These are phyloP conservation scores for Solanum sejunctum DNA, from an alignment of 257 asterid genomes.

Conservation along the genomic window DNA sequence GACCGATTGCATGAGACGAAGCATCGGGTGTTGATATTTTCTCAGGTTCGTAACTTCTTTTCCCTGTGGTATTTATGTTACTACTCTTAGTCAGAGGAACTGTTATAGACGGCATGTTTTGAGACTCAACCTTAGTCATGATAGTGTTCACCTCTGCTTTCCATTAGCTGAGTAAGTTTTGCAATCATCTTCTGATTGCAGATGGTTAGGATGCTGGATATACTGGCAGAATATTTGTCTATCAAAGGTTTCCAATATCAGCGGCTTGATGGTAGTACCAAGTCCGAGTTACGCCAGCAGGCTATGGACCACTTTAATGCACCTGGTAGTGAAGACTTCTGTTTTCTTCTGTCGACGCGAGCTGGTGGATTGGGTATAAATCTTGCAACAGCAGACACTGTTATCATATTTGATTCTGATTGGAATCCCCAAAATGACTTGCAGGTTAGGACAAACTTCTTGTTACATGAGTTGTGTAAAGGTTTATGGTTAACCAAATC, in stretches of 20 bases:
- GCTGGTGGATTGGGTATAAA: slow-evolving; percentile 99
- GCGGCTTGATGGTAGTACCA: slow-evolving; percentile 98
- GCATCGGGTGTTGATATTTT: slow-evolving; percentile 94
- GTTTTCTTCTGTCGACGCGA: slow-evolving; percentile 98
- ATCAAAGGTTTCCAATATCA: slow-evolving; percentile 90
- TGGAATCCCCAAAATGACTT: slow-evolving; percentile 99
- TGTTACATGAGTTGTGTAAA: neutral
- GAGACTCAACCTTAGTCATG: neutral
- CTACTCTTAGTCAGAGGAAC: neutral
- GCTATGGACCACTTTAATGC: slow-evolving; percentile 99
- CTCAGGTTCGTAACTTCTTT: slow-evolving; percentile 57
- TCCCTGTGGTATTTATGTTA: neutral
- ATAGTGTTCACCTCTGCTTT: neutral
- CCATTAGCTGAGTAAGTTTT: neutral
- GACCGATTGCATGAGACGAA: slow-evolving; percentile 78
- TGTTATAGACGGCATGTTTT: neutral
- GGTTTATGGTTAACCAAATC: neutral
- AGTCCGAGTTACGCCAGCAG: slow-evolving; percentile 94
- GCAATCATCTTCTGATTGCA: slow-evolving; percentile 18
- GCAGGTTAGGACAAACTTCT: slow-evolving; percentile 46
- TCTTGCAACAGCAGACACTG: slow-evolving; percentile 99
- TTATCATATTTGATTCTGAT: slow-evolving; percentile 97
- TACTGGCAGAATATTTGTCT: slow-evolving; percentile 86
- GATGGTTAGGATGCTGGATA: slow-evolving; percentile 99
- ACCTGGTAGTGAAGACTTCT: slow-evolving; percentile 93